Evolutionary conservation across 1,284 basidiomycete species (phyloP).

Genomic region (Sanghuangporus sanghuang): DNA sequence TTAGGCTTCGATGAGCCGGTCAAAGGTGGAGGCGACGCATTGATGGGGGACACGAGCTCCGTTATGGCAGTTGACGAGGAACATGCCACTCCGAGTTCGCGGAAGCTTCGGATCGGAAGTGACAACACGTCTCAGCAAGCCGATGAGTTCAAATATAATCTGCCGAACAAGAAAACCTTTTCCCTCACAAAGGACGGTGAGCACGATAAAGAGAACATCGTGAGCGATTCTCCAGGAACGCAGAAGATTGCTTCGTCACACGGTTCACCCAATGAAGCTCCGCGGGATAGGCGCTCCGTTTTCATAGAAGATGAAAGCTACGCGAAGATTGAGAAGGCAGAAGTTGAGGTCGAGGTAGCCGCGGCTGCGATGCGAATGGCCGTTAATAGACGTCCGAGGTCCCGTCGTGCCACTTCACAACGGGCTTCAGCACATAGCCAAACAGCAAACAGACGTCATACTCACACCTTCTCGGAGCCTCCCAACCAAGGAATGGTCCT

Average conservation of each 20-base stretch:
- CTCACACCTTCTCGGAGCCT: constrained; percentile 16
- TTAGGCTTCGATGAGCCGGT: constrained; percentile 1
- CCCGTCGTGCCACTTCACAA: neutral
- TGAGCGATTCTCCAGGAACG: neutral
- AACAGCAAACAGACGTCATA: neutral
- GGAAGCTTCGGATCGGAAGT: neutral
- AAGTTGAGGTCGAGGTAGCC: constrained; percentile 11
- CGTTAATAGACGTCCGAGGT: neutral
- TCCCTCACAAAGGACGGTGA: neutral
- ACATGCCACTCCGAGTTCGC: neutral
- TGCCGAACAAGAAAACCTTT: constrained; percentile 12
- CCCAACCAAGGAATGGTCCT: constrained; percentile 10
- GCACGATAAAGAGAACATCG: constrained; percentile 13
- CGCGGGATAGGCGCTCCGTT: neutral
- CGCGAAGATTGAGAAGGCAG: constrained; percentile 17
- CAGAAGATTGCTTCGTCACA: neutral
- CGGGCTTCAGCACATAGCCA: neutral
- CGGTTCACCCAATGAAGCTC: neutral
- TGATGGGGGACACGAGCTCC: neutral
- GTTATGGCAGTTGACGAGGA: constrained; percentile 4
- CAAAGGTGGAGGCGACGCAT: neutral
- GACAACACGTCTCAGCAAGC: neutral
- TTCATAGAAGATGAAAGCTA: constrained; percentile 13
- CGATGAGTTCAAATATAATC: constrained; percentile 12
- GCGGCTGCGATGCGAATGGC: neutral